Evolutionary conservation across 1,139 yeast genomes (phyloP), one percentile per base, ranked within the genome.

Genomic region (Candida freyschussii): DNA sequence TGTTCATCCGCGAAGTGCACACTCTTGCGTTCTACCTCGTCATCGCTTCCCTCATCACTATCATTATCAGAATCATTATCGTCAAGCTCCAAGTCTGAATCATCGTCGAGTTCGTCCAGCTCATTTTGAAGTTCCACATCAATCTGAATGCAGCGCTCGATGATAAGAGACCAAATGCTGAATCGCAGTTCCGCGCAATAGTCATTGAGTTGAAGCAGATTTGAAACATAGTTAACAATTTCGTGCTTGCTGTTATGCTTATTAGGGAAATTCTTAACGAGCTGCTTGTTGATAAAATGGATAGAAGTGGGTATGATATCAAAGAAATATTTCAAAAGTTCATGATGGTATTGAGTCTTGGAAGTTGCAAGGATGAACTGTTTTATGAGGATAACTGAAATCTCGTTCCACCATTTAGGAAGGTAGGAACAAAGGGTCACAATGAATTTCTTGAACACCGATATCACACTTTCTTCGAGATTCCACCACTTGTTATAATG

Each of bases 51-150:
- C 38, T 79, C 91, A 31, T 73, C 65, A 34, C 78, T 86, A 37
- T 78, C 89, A 27, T 78, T 64, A 41, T 77, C 86, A 40, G 79
- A 83, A 41, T 79, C 91, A 36, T 83, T 68, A 17, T 81, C 93
- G 14, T 81, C 89, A 51, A 83, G 72, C n/a, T 70, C 73, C 17
- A 78, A 85, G 33, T 83, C 95, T 47, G 84, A 95, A 37, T 78
- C 87, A 35, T 84, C 95, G 51, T 85, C 95, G 35, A 81, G 64
- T 44, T 85, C 95, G 46, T 85, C 95, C 41, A 84, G 60, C 50
- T 83, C 94, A 50, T 85, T 87, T 53, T 86, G 96, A 40, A 89
- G 65, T 57, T 87, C 97, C n/a, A 89, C 96, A 59, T 91, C 98
- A 27, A 91, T 65, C 47, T 86, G 84, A 40, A 91, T 86, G 35